Evolutionary conservation across 192 early-diverging fungal genomes (phyloP), one percentile per base, ranked within the genome.

Genomic region (Umbelopsis vinacea): DNA sequence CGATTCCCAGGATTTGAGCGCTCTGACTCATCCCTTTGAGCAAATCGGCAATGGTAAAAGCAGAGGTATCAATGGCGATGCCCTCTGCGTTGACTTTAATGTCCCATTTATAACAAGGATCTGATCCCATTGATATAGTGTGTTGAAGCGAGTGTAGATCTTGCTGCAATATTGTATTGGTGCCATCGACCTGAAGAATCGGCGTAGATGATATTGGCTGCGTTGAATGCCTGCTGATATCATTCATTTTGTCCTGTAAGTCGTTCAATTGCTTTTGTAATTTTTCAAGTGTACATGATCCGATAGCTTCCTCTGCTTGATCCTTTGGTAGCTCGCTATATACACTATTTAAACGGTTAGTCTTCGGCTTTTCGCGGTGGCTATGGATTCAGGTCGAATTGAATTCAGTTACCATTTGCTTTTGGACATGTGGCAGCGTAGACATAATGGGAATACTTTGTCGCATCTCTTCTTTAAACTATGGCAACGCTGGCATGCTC

Each of bases 391-490:
- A 15, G 24, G 26, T 63, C 15, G 10, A 55, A 0, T 37, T 2
- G 15, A 63, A 19, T 19, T 37, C 57, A 4, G 29, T 12, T 50
- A 63, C 57, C 57, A 63, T 37, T 63, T 29, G 33, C 57, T 63
- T 63, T 63, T 63, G 23, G 57, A 63, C 57, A 63, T 63, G 57
- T 63, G 57, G 12, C 57, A 63, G 33, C 57, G 57, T 9, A 63
- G 17, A 63, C 57, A 63, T 37, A 63, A 63, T 19, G 57, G 57
- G 33, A 29, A 63, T 17, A 63, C 57, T 63, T 33, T 0, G 57
- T 63, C 57, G 33, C 57, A 63, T 17, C 57, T 29, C 33, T 63
- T 63, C 6, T 63, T 63, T n/a, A 63, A 63, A 29, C 12, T 26
- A 63, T 63, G 57, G 19, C 57, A 63, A 37, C 57, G 57, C 33